Evolutionary conservation across 2,329 filamentous ascomycete species (phyloP), one percentile per base, ranked within the genome.

Genomic region (Arachnomyces sp.): DNA sequence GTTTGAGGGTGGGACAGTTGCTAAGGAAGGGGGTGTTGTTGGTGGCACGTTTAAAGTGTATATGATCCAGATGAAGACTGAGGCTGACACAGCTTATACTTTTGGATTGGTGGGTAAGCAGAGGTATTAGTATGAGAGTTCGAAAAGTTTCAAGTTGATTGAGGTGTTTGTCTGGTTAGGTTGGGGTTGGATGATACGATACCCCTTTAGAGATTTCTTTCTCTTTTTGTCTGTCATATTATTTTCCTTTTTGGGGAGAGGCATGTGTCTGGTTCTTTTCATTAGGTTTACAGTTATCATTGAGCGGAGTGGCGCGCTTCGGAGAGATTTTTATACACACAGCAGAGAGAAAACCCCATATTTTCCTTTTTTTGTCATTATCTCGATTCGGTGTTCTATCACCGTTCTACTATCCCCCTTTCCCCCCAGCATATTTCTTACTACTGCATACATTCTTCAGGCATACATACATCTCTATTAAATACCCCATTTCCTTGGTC

Each of bases 21-120:
- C 75, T 0, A 67, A 68, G 20, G 66, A 72, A 38, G 72, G 71
- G 3, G 79, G 77, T 17, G 78, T 80, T 28, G 74, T 77, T 3
- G 71, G 69, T 25, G 73, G 71, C 18, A 69, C 67, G 45, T 74
- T 72, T 31, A 73, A 66, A 45, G 70, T 80, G 8, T 83, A 78
- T 55, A 82, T 83, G 79, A 68, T 83, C 44, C 76, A 79, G 55
- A 72, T 74, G 65, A 71, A 70, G 53, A 65, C 66, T 34, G 70
- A 73, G 47, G 68, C 66, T 11, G 71, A 74, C 51, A 66, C 71
- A 3, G 67, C 66, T n/a, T 73, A 73, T 58, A 72, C 70, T 1
- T 74, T 74, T 53, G 70, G 67, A 2, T 59, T 74, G 49, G 70
- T 73, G 31, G 71, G 71, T 7, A 72, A 71, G 48, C 54, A 72